A percentile compares a stretch with the other conserved stretches of the same genome.
phyloP scores from a whole-genome alignment of 352 stramenopile genomes.

The Pseudoperonospora humuli region DNA sequence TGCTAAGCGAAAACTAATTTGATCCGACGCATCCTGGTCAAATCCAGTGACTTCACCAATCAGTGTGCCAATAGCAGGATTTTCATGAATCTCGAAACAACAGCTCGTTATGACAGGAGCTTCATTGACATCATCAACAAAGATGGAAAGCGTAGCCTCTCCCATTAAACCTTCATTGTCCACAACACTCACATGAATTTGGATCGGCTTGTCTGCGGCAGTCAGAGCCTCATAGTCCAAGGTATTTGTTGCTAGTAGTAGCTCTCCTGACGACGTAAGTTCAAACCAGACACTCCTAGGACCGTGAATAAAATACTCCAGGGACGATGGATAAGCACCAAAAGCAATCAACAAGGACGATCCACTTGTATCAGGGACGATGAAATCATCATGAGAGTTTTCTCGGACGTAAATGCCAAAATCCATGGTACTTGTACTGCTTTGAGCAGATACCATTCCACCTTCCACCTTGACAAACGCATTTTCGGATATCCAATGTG shows the following conservation, averaged over 20 bases:
- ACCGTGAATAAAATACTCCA: conserved; percentile 24
- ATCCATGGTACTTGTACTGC: conserved; percentile 19
- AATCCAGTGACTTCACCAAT: conserved; percentile 28
- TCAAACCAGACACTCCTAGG: conserved; percentile 14
- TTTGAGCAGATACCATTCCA: conserved; percentile 16
- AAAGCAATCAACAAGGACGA: conserved; percentile 16
- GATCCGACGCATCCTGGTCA: conserved; percentile 34
- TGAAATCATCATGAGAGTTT: conserved; percentile 1
- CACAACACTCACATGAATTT: conserved; percentile 24
- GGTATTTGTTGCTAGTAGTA: conserved; percentile 13
- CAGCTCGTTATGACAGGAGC: conserved; percentile 22
- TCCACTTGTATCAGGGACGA: conserved; percentile 2
- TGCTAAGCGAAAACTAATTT: conserved; percentile 17
- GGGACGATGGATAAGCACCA: conserved; percentile 16
- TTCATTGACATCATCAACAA: conserved; percentile 53
- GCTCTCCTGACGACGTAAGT: conserved; percentile 15
- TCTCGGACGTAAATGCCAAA: conserved; percentile 20
- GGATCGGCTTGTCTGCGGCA: conserved; percentile 11
- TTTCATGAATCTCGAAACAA: conserved; percentile 38
- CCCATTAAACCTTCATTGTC: conserved; percentile 31
- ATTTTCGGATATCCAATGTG: conserved; percentile 8
- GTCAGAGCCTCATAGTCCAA: conserved; percentile 38
- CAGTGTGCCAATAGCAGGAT: conserved; percentile 28
- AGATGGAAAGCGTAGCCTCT: conserved; percentile 28
- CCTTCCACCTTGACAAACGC: conserved; percentile 8